Evolutionary conservation across 208 protist species (phyloP).

Genomic region (Naegleria fowleri): DNA sequence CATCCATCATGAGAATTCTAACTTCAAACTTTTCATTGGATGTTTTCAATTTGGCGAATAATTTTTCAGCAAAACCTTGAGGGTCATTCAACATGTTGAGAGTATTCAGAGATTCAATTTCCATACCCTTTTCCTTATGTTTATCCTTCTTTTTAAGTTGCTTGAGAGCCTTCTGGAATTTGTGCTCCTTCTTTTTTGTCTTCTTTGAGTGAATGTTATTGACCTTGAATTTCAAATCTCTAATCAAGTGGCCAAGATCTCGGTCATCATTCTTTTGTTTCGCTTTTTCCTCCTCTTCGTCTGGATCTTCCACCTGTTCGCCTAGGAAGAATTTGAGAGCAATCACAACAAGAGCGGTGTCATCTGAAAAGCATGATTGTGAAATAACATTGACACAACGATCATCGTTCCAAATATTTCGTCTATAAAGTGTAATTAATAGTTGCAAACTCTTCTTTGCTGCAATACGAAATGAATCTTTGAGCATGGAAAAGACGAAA

Average conservation of each 20-base stretch:
- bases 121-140: conserved; percentile 55
- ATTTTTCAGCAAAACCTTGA: conserved; percentile 85
- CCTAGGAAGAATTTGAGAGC: conserved; percentile 20
- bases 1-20: conserved; percentile 87
- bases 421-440: conserved; percentile 94
- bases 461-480: conserved; percentile 78
- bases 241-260: neutral
- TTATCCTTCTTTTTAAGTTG: conserved; percentile 46
- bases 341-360: neutral
- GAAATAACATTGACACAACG: conserved; percentile 24
- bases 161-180: neutral
- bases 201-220: conserved; percentile 13
- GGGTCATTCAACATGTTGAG: conserved; percentile 90
- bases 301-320: neutral
- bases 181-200: neutral
- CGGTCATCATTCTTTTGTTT: neutral
- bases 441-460: conserved; percentile 87
- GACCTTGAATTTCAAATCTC: neutral
- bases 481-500: conserved; percentile 82
- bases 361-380: neutral
- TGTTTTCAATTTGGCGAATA: conserved; percentile 79
- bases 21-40: conserved; percentile 88
- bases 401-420: conserved; percentile 55
- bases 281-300: neutral
- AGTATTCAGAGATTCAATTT: conserved; percentile 62